phyloP scores from a whole-genome alignment of 2,329 filamentous ascomycete species.

The Annulohypoxylon truncatum region DNA sequence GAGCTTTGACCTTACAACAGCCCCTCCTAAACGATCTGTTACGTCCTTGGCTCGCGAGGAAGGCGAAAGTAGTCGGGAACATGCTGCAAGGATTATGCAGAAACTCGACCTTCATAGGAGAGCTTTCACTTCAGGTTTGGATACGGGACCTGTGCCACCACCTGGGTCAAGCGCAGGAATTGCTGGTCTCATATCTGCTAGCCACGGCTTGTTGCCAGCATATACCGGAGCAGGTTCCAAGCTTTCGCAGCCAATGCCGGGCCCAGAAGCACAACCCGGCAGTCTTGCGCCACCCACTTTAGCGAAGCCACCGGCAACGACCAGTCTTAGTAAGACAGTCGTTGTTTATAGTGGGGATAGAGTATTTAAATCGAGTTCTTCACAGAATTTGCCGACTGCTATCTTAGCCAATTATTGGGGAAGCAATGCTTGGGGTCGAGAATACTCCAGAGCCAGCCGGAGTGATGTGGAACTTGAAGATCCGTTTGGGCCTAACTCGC shows the following conservation, averaged over 20 bases:
- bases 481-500: slow-evolving; percentile 53
- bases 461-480: slow-evolving; percentile 47
- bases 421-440: slow-evolving; percentile 76
- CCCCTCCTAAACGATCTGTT: slow-evolving; percentile 65
- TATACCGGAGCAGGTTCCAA: slow-evolving; percentile 51
- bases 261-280: slow-evolving; percentile 63
- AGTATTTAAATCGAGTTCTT: slow-evolving; percentile 71
- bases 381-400: slow-evolving; percentile 81
- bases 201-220: slow-evolving; percentile 80
- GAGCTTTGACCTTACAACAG: slow-evolving; percentile 75
- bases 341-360: slow-evolving; percentile 84
- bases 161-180: slow-evolving; percentile 71
- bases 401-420: slow-evolving; percentile 96
- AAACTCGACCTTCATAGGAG: slow-evolving; percentile 92
- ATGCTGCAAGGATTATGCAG: slow-evolving; percentile 89
- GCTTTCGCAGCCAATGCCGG: slow-evolving; percentile 48
- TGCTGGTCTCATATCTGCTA: slow-evolving; percentile 85
- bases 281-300: slow-evolving; percentile 84
- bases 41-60: slow-evolving; percentile 72
- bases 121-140: slow-evolving; percentile 63
- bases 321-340: slow-evolving; percentile 86
- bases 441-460: slow-evolving; percentile 43
- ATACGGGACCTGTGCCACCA: slow-evolving; percentile 53
- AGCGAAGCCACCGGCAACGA: slow-evolving; percentile 84
- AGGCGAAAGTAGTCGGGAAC: slow-evolving; percentile 80